phyloP scores from a whole-genome alignment of 2,329 filamentous ascomycete genomes.

The Trichoderma koningiopsis region DNA sequence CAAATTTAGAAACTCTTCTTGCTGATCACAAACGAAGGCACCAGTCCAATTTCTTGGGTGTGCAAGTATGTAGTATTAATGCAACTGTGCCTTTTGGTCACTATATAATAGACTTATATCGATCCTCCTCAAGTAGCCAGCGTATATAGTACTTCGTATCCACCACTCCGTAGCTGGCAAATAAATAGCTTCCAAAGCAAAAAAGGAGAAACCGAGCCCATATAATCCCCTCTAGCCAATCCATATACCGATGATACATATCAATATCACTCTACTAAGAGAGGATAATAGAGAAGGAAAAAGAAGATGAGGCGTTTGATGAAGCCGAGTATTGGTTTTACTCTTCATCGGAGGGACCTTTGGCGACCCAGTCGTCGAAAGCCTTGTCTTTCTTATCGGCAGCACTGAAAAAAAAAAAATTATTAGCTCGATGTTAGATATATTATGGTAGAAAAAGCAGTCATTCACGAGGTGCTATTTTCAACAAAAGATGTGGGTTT shows the following conservation, averaged over 20 bases:
- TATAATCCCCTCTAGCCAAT: not conserved
- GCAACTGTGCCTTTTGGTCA: not conserved
- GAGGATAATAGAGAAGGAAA: not conserved
- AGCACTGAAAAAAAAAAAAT: not conserved
- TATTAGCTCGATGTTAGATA: not conserved
- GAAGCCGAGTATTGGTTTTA: not conserved
- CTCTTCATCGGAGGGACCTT: not conserved
- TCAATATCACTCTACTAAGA: not conserved
- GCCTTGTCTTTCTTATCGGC: not conserved
- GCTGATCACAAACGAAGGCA: not conserved
- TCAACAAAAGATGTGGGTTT: not conserved
- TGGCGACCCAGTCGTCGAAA: not conserved
- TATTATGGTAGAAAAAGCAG: not conserved
- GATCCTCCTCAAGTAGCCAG: not conserved
- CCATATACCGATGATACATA: not conserved
- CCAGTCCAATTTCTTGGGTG: not conserved
- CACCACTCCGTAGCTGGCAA: not conserved
- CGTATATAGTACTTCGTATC: not conserved
- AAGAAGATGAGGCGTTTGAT: not conserved
- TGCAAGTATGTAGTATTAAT: not conserved
- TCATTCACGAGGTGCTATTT: not conserved
- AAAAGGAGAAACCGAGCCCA: not conserved
- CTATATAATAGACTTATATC: not conserved
- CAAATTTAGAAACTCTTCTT: not conserved
- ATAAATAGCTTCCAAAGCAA: not conserved